Base-by-base conservation (phyloP, 345 rosid species). In the Orychophragmus violaceus region DNA sequence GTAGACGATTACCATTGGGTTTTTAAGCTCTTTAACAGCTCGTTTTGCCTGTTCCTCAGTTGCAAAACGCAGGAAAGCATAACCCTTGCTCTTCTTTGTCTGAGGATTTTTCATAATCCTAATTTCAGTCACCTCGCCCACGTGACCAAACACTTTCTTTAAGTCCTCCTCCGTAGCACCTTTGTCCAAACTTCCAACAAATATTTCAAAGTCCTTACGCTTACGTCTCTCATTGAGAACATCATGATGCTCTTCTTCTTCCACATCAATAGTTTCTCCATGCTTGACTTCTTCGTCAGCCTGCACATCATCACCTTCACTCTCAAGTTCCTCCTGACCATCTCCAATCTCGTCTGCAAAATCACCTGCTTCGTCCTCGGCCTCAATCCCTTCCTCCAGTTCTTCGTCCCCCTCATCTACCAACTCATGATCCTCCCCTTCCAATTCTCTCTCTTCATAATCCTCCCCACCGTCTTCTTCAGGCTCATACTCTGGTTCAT, bases 361-460 rank as follows among this genome's bases (percentile, higher is more conserved):
- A 65, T 80, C 89, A 75, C 75, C 89, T 66, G 78, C 89, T 66
- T 88, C 87, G 33, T 80, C 87, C 62, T 84, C 94, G 12, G 16
- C 82, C 41, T 75, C 78, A 28, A 64, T 74, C 73, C 80, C 88
- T 76, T 84, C 95, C 74, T 82, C 91, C 8, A 39, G 63, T 45
- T 82, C 90, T 29, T 86, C 91, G 49, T 86, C 90, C 30, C 45
- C 82, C 67, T 82, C 86, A 68, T 78, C 82, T 45, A 55, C 77
- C 71, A 79, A 80, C 68, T 76, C 91, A 70, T 80, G 83, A 56
- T 61, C 79, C 48, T 76, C 93, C 59, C 79, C 85, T 49, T 79
- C 91, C 66, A 78, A 58, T 70, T 84, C 96, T 75, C 84, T 90
- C 66, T 87, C 96, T 78, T 94, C 95, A 76, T 82, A 84, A 46